Evolutionary conservation across 257 asterid genomes (phyloP).

Genomic region (Nicotiana tomentosiformis): DNA sequence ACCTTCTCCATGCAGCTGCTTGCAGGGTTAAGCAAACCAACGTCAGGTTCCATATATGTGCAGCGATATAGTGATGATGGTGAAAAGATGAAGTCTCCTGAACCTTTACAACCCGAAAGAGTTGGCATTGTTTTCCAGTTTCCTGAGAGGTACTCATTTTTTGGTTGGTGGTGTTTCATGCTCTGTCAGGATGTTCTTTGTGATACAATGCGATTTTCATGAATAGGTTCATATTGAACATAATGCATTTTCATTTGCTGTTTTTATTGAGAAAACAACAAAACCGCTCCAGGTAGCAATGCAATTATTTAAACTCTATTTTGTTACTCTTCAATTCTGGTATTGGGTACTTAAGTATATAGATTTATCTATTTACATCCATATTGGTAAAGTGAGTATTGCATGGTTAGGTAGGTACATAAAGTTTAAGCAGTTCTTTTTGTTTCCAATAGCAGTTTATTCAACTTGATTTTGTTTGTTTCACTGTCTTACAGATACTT

Average conservation of each 20-base stretch:
- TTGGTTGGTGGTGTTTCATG: background rate
- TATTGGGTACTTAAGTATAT: background rate
- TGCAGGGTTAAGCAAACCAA: constrained; percentile 89
- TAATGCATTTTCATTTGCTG: background rate
- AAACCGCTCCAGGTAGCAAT: background rate
- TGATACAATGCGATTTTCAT: background rate
- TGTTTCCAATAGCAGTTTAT: constrained; percentile 10
- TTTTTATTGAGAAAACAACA: background rate
- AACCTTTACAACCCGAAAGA: constrained; percentile 49
- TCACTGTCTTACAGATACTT: constrained; percentile 49
- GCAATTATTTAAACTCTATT: background rate
- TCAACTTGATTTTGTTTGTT: constrained; percentile 7
- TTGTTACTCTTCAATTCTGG: background rate
- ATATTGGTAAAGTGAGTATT: background rate
- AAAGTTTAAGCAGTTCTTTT: background rate
- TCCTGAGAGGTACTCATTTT: constrained; percentile 74
- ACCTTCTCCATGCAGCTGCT: constrained; percentile 50
- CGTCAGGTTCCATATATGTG: constrained; percentile 65
- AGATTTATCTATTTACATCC: background rate
- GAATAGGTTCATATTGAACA: background rate
- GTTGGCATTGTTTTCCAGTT: constrained; percentile 98
- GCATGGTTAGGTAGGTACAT: background rate
- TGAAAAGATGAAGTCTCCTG: constrained; percentile 44
- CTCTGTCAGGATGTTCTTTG: background rate
- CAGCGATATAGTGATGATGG: constrained; percentile 65